Evolutionary conservation across 306 rosid genomes (phyloP).

Genomic region (Ormosia semicastrata): DNA sequence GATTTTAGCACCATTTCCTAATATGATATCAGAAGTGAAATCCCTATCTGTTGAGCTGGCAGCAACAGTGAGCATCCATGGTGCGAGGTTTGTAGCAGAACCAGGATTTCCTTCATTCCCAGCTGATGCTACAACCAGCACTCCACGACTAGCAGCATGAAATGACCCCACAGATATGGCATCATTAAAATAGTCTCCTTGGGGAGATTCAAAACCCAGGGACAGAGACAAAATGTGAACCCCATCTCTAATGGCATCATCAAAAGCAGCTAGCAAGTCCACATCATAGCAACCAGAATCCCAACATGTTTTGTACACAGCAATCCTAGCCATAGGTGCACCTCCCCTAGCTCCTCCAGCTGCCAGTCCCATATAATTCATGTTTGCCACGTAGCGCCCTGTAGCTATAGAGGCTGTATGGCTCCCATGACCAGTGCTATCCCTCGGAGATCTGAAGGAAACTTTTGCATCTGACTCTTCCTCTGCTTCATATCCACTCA

Average conservation of each 20-base stretch:
- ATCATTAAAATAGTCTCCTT: slow-evolving; percentile 79
- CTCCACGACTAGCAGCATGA: slow-evolving; percentile 71
- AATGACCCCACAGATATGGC: slow-evolving; percentile 87
- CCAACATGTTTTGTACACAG: slow-evolving; percentile 86
- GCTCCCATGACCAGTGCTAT: slow-evolving; percentile 86
- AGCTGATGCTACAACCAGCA: slow-evolving; percentile 71
- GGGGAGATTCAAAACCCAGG: slow-evolving; percentile 76
- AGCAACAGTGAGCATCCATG: slow-evolving; percentile 85
- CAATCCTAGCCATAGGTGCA: slow-evolving; percentile 76
- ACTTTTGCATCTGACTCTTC: slow-evolving; percentile 48
- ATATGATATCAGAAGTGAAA: slow-evolving; percentile 64
- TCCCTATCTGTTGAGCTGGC: slow-evolving; percentile 90
- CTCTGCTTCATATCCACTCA: slow-evolving; percentile 71
- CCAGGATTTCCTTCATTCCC: slow-evolving; percentile 68
- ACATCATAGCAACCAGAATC: slow-evolving; percentile 83
- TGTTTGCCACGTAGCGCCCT: slow-evolving; percentile 70
- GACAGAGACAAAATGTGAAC: slow-evolving; percentile 75
- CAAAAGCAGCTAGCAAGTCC: slow-evolving; percentile 80
- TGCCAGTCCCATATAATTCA: slow-evolving; percentile 74
- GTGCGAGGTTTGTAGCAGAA: slow-evolving; percentile 81
- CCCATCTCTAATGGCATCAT: slow-evolving; percentile 86
- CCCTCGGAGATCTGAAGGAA: slow-evolving; percentile 76
- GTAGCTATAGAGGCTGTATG: slow-evolving; percentile 83
- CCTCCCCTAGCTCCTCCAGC: slow-evolving; percentile 86
- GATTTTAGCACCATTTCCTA: slow-evolving; percentile 55